Percentiles rank a stretch among this genome's conserved stretches.
These are phyloP conservation scores for Phoma herbarum DNA, from an alignment of 2,329 filamentous ascomycete species.

Conservation along the genomic window DNA sequence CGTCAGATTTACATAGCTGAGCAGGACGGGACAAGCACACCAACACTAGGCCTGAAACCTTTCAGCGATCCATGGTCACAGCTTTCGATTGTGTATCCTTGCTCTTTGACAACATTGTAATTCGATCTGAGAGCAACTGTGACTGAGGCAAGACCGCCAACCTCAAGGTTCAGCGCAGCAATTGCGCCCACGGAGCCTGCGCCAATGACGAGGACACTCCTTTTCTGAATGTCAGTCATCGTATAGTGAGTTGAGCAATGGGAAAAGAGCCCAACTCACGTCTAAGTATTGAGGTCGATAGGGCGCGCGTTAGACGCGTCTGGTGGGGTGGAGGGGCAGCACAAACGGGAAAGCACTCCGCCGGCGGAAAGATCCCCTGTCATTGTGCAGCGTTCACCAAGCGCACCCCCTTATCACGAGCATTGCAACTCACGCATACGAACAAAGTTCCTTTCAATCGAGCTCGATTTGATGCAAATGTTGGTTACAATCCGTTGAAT, in stretches of 20 bases:
- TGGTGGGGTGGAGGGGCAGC: conserved; percentile 40
- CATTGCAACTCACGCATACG: not conserved
- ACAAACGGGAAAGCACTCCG: conserved; percentile 16
- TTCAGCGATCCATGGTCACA: conserved; percentile 63
- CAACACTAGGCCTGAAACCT: conserved; percentile 58
- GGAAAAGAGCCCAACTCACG: conserved; percentile 10
- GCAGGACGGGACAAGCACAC: conserved; percentile 37
- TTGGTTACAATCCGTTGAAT: conserved; percentile 51
- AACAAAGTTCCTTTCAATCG: conserved; percentile 43
- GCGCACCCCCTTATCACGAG: not conserved
- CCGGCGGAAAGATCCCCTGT: not conserved
- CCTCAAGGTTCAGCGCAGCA: conserved; percentile 63
- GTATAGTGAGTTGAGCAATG: not conserved
- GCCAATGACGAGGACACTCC: conserved; percentile 62
- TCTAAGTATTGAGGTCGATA: conserved; percentile 9
- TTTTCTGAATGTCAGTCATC: conserved; percentile 38
- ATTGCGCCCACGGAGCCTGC: conserved; percentile 66
- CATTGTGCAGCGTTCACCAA: not conserved
- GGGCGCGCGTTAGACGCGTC: conserved; percentile 23
- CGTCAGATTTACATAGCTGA: not conserved
- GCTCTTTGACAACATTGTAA: conserved; percentile 56
- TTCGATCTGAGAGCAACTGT: conserved; percentile 67
- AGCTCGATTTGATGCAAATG: conserved; percentile 53
- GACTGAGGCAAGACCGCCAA: conserved; percentile 60
- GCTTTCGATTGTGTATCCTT: conserved; percentile 65